These are phyloP conservation scores for Boletus sp. DNA, from an alignment of 768 basidiomycete species.

Conservation along the genomic window DNA sequence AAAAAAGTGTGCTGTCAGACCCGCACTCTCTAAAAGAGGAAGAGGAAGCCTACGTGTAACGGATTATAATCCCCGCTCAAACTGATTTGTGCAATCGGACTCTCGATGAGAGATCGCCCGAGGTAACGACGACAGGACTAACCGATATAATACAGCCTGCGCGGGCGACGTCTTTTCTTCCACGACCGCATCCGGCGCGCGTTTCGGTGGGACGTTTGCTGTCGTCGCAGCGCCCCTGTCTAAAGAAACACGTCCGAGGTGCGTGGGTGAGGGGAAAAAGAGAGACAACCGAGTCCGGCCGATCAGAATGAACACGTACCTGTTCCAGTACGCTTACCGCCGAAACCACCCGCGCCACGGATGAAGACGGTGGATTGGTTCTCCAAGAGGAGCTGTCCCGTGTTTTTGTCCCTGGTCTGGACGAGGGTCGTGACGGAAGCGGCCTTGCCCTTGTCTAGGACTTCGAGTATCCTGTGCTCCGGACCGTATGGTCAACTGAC, in stretches of 20 bases:
- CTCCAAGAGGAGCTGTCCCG: slow-evolving; percentile 83
- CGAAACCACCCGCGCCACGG: slow-evolving; percentile 94
- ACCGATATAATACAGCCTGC: slow-evolving; percentile 94
- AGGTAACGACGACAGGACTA: slow-evolving; percentile 13
- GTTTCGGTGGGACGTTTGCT: slow-evolving; percentile 72
- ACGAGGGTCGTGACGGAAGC: slow-evolving; percentile 80
- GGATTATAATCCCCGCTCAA: slow-evolving; percentile 92
- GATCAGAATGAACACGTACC: slow-evolving; percentile 45
- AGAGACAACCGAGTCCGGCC: background rate
- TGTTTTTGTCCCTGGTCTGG: slow-evolving; percentile 74
- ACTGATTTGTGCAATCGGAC: slow-evolving; percentile 34
- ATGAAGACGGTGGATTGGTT: slow-evolving; percentile 91
- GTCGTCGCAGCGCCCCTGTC: slow-evolving; percentile 91
- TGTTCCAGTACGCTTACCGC: slow-evolving; percentile 79
- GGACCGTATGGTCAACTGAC: slow-evolving; percentile 5
- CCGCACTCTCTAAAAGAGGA: background rate
- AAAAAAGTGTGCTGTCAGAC: background rate
- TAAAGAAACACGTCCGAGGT: slow-evolving; percentile 26
- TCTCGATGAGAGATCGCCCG: slow-evolving; percentile 2
- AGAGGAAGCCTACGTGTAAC: slow-evolving; percentile 59
- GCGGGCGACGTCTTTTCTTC: slow-evolving; percentile 82
- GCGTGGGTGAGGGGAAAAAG: background rate
- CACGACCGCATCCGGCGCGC: slow-evolving; percentile 77
- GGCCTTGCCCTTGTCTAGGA: slow-evolving; percentile 89
- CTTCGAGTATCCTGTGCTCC: slow-evolving; percentile 63